Evolutionary conservation across 257 asterid species (phyloP).

Genomic region (Rauvolfia tetraphylla): DNA sequence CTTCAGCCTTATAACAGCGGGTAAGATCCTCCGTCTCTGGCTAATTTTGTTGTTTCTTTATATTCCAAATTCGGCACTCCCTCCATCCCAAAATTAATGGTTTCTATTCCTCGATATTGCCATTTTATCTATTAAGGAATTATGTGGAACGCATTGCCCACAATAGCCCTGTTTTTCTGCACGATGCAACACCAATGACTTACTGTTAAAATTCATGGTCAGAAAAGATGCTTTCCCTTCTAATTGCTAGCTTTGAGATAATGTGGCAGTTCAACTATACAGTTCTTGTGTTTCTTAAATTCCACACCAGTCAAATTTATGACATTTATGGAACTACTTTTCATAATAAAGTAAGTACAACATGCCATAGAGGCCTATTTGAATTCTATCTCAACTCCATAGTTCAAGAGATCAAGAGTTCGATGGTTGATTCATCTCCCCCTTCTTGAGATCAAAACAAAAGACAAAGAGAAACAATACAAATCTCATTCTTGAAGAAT

Average conservation of each 20-base stretch:
- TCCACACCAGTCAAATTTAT: neutral
- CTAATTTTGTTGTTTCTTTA: neutral
- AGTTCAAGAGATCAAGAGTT: neutral
- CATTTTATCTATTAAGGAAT: too few relatives aligned
- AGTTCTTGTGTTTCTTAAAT: neutral
- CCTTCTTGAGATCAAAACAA: neutral
- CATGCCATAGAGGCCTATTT: too few relatives aligned
- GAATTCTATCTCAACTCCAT: too few relatives aligned
- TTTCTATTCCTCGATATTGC: too few relatives aligned
- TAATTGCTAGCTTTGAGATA: neutral
- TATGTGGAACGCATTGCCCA: neutral
- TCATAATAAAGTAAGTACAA: too few relatives aligned
- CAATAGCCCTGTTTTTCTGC: too few relatives aligned
- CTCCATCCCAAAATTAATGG: neutral
- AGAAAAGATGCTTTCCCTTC: neutral
- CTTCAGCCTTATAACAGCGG: constrained; percentile 13
- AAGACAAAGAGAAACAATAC: too few relatives aligned
- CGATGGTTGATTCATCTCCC: too few relatives aligned
- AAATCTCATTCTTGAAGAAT: too few relatives aligned
- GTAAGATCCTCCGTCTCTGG: constrained; percentile 7
- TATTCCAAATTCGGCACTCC: neutral
- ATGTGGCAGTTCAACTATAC: neutral
- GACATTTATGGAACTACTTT: neutral
- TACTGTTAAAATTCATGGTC: neutral
- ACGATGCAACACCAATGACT: too few relatives aligned